Conservation (phyloP, 2,329 filamentous ascomycete genomes). For the Paecilomyces sp. region DNA sequence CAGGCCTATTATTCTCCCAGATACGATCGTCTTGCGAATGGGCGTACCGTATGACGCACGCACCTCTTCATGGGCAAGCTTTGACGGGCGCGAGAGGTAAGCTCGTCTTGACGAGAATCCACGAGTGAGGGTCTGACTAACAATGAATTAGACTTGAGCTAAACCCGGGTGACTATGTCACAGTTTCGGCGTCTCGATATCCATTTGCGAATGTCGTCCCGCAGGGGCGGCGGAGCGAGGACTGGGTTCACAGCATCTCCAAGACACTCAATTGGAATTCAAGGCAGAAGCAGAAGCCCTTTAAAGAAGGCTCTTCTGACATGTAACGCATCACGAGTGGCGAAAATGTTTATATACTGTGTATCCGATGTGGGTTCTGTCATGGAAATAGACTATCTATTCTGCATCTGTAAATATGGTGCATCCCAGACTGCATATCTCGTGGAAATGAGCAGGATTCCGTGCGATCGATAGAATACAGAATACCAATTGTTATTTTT, state of each 20-base stretch:
- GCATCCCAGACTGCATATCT: background rate
- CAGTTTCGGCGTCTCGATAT: conserved; percentile 45
- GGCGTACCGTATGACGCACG: conserved; percentile 93
- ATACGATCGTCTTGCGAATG: conserved; percentile 87
- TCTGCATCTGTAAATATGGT: background rate
- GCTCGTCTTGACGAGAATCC: conserved; percentile 3
- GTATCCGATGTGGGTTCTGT: background rate
- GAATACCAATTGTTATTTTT: background rate
- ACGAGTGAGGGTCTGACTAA: conserved; percentile 9
- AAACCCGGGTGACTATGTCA: conserved; percentile 45
- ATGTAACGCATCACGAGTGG: background rate
- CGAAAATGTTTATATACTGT: background rate
- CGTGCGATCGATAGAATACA: background rate
- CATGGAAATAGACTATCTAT: background rate
- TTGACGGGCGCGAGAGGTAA: conserved; percentile 80
- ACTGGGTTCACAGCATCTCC: conserved; percentile 45
- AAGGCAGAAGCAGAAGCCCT: conserved; percentile 39
- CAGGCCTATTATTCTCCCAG: conserved; percentile 90
- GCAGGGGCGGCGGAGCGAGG: conserved; percentile 36
- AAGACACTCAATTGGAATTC: conserved; percentile 47
- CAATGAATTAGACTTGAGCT: conserved; percentile 34
- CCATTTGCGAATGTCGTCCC: conserved; percentile 46
- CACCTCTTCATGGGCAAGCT: conserved; percentile 91
- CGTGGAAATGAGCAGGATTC: background rate
- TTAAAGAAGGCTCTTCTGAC: conserved; percentile 10